Evolutionary conservation across 2,329 filamentous ascomycete species (phyloP).

Genomic region (Aspergillus proliferans): DNA sequence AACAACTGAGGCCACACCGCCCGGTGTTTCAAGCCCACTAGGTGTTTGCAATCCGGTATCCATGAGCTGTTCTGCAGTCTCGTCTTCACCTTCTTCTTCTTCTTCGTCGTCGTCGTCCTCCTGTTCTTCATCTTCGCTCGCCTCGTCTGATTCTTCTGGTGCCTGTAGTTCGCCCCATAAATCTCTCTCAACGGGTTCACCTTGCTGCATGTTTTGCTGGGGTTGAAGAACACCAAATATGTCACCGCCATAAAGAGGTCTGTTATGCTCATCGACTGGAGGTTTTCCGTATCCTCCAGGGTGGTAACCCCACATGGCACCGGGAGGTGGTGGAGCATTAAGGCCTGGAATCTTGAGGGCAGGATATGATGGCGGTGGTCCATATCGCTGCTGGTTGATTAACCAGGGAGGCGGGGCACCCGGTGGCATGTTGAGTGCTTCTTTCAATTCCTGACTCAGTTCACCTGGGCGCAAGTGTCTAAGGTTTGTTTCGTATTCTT

Average conservation of each 20-base stretch:
- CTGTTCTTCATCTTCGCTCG: constrained; percentile 65
- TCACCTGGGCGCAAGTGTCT: constrained; percentile 86
- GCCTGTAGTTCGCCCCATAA: constrained; percentile 90
- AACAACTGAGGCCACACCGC: constrained; percentile 71
- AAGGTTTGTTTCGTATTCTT: constrained; percentile 93
- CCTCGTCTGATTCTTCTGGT: constrained; percentile 64
- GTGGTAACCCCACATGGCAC: constrained; percentile 89
- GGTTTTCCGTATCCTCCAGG: constrained; percentile 95
- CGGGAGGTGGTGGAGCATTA: constrained; percentile 84
- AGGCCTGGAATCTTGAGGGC: constrained; percentile 91
- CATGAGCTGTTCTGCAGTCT: neutral
- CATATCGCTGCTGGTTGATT: constrained; percentile 91
- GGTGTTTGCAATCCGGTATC: constrained; percentile 55
- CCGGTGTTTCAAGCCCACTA: constrained; percentile 71
- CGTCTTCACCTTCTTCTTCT: constrained; percentile 41
- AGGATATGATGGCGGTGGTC: constrained; percentile 89
- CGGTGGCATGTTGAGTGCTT: constrained; percentile 87
- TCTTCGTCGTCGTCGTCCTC: constrained; percentile 59
- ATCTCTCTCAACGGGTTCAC: constrained; percentile 77
- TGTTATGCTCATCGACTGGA: constrained; percentile 86
- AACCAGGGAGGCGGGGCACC: constrained; percentile 94
- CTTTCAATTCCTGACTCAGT: constrained; percentile 78
- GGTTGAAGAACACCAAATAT: constrained; percentile 74
- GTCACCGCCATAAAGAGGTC: constrained; percentile 87
- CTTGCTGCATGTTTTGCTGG: constrained; percentile 56